Conservation (phyloP, 352 stramenopile species). For the Globisporangium cylindrosporum region DNA sequence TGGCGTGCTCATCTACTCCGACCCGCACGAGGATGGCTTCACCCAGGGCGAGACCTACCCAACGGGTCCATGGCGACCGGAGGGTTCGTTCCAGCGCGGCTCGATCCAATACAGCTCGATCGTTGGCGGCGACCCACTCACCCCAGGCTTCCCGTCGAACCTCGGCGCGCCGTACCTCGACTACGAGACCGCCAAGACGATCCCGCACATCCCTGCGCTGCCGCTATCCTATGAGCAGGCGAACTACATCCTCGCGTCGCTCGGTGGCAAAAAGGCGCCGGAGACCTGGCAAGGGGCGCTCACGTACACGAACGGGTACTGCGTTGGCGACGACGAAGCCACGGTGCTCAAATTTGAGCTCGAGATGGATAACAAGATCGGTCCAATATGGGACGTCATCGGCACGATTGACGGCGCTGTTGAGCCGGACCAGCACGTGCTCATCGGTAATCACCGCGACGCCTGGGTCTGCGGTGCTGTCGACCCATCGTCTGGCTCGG, state of each 20-base stretch:
- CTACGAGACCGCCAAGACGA: constrained; percentile 46
- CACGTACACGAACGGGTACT: constrained; percentile 56
- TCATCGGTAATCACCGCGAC: constrained; percentile 91
- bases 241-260: constrained; percentile 58
- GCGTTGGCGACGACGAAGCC: constrained; percentile 61
- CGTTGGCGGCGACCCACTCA: constrained; percentile 66
- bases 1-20: constrained; percentile 87
- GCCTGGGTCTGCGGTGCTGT: constrained; percentile 88
- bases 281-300: constrained; percentile 63
- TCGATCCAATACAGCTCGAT: constrained; percentile 83
- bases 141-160: constrained; percentile 43
- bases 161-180: constrained; percentile 33
- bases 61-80: constrained; percentile 72
- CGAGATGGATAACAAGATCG: constrained; percentile 72
- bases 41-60: constrained; percentile 63
- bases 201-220: constrained; percentile 66
- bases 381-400: constrained; percentile 87
- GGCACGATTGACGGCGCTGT: constrained; percentile 65
- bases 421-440: constrained; percentile 65
- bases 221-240: constrained; percentile 84
- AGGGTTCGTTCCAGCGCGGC: constrained; percentile 81
- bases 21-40: constrained; percentile 86
- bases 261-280: constrained; percentile 58
- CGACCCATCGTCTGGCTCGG: constrained; percentile 82
- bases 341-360: constrained; percentile 67